phyloP scores from a whole-genome alignment of 768 basidiomycete species.

The Rhodosporidiobolus sp. region DNA sequence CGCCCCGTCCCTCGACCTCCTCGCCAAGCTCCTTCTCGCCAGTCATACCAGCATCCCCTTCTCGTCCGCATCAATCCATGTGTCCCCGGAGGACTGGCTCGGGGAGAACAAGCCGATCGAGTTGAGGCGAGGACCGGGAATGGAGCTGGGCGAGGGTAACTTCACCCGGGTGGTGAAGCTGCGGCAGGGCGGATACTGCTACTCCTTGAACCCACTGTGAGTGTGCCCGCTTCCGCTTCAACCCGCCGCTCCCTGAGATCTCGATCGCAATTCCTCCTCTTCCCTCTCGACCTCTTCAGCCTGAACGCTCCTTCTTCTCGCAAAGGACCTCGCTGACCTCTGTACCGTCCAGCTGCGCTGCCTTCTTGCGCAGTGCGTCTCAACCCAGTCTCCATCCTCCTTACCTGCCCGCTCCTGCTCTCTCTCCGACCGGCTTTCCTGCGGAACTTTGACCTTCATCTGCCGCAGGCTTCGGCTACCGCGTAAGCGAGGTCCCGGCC shows the following conservation, averaged over 20 bases:
- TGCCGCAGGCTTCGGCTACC: slow-evolving; percentile 31
- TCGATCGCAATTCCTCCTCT: too few species aligned
- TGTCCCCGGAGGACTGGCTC: slow-evolving; percentile 2
- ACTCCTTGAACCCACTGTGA: slow-evolving; percentile 1
- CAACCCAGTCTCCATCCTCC: too few species aligned
- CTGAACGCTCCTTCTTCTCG: too few species aligned
- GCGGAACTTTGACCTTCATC: neutral
- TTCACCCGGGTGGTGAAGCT: slow-evolving; percentile 15
- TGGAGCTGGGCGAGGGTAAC: slow-evolving; percentile 22
- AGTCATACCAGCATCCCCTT: slow-evolving; percentile 17
- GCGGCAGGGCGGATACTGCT: slow-evolving; percentile 27
- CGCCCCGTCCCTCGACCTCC: slow-evolving; percentile 19
- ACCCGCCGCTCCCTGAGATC: too few species aligned
- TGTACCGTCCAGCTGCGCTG: neutral
- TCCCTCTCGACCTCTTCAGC: too few species aligned
- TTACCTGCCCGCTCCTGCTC: neutral
- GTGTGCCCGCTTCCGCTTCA: too few species aligned
- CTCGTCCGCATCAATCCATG: slow-evolving; percentile 25
- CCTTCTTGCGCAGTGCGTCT: slow-evolving; percentile 16
- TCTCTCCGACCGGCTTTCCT: neutral
- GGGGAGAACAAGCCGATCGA: slow-evolving; percentile 9
- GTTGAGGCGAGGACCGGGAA: slow-evolving; percentile 7
- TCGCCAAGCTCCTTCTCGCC: neutral
- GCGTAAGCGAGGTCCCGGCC: slow-evolving; percentile 18
- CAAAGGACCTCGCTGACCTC: too few species aligned